Conservation (phyloP, 495 filamentous ascomycete species). For the Lentithecium fluviatile region DNA sequence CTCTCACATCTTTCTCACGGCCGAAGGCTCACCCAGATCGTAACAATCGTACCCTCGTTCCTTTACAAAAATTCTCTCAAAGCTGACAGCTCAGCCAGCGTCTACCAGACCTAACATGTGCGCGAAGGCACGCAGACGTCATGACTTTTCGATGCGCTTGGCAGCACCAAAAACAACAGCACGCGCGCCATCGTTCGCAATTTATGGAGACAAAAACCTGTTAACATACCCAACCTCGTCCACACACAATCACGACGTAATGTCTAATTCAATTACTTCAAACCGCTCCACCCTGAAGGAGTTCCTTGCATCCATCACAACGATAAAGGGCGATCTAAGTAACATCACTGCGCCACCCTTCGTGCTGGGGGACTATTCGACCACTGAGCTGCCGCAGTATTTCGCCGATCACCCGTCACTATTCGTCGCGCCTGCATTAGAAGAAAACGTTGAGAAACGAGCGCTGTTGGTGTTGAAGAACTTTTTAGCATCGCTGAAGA, state of each 20-base stretch:
- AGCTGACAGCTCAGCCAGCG: no score
- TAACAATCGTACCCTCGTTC: no score
- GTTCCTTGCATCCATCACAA: slow-evolving; percentile 20
- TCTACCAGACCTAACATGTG: no score
- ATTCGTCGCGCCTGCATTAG: slow-evolving; percentile 36
- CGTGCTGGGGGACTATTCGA: slow-evolving; percentile 36
- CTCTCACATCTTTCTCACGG: no score
- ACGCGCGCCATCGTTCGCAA: no score
- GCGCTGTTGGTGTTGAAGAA: slow-evolving; percentile 38
- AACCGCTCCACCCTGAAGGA: slow-evolving; percentile 20
- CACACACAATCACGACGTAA: background rate
- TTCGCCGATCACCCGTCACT: slow-evolving; percentile 37
- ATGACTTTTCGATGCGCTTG: no score
- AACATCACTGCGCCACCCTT: slow-evolving; percentile 42
- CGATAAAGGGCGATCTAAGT: slow-evolving; percentile 24
- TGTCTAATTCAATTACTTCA: slow-evolving; percentile 7
- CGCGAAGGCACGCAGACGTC: no score
- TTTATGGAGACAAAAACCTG: no score
- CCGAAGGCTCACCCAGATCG: no score
- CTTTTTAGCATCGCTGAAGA: slow-evolving; percentile 34
- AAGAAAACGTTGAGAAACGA: slow-evolving; percentile 23
- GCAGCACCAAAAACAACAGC: no score
- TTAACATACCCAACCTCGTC: no score
- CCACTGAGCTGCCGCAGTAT: slow-evolving; percentile 37
- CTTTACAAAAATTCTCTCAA: no score